Base-by-base conservation (phyloP, 306 rosid genomes). In the Gillenia trifoliata region DNA sequence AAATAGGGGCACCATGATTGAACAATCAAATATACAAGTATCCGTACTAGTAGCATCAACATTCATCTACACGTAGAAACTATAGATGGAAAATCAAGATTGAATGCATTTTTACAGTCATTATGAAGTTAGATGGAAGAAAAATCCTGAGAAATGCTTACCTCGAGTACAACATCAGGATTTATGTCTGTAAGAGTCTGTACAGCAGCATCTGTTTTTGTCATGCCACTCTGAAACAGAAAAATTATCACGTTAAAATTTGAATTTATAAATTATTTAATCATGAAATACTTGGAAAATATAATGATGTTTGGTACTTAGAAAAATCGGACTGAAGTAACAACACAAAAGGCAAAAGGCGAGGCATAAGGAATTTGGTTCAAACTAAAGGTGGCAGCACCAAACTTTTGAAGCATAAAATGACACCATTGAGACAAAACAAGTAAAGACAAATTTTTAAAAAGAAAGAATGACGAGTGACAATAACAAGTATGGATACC, bases 121-220 rank as follows among this genome's bases (percentile, higher is more conserved):
- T 20, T 20, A 20, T 36, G 23, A 61, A 70, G 19, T 22, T 19
- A 20, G 72, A 33, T 23, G 64, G 28, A 30, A 64, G 12, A 75
- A 30, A 66, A 11, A 4, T 12, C 23, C 17, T 8, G 4, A 43
- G 41, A 56, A 57, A 45, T 65, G 66, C 78, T 62, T 75, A 87
- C 99, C 93, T 92, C 99, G 45, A 94, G 95, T 73, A 89, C 86
- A 77, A 94, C 99, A 67, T 94, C 98, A 2, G 97, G 99, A 80
- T 94, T 94, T 81, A 94, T 94, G 80, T 94, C 96, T 41, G 89
- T 86, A 59, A 92, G 96, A 43, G 99, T 94, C 84, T 94, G 97
- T 57, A 90, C 87, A 15, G 99, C 97, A 19, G 99, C 99, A 79
- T 94, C 99, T 68, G 99, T 94, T 82, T 93, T 91, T 68, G 99